A percentile compares a stretch with the other conserved stretches of the same genome.
Conservation (phyloP, 345 rosid genomes). For the Syzygium oleosum region DNA sequence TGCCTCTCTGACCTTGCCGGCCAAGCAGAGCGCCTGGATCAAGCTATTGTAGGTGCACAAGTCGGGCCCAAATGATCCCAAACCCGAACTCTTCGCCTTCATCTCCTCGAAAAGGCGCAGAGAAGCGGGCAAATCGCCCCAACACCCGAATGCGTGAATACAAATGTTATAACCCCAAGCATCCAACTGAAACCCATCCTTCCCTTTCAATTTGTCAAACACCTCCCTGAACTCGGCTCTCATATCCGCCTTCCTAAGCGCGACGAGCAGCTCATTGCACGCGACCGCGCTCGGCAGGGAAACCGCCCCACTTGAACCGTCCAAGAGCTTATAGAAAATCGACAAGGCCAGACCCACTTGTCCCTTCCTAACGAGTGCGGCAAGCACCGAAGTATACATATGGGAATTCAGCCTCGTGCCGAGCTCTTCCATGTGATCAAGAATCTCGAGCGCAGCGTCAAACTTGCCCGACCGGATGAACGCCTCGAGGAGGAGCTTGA, state of each 20-base stretch:
- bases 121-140: conserved; percentile 63
- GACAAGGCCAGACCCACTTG: conserved; percentile 51
- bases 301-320: conserved; percentile 13
- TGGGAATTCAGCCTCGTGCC: conserved; percentile 34
- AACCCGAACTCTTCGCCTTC: conserved; percentile 41
- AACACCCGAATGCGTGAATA: conserved; percentile 76
- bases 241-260: conserved; percentile 54
- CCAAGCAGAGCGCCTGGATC: conserved; percentile 60
- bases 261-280: conserved; percentile 58
- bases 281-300: conserved; percentile 45
- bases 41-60: conserved; percentile 86
- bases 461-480: conserved; percentile 50
- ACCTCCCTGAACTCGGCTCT: conserved; percentile 43
- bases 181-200: conserved; percentile 47
- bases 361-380: conserved; percentile 56
- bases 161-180: conserved; percentile 72
- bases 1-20: conserved; percentile 73
- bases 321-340: conserved; percentile 63
- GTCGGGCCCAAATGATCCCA: conserved; percentile 47
- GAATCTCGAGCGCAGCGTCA: conserved; percentile 54
- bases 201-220: conserved; percentile 33
- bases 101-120: conserved; percentile 71
- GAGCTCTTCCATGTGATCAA: conserved; percentile 67
- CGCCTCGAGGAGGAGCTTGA: conserved; percentile 49
- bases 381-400: conserved; percentile 55